Evolutionary conservation across 805 yeast species (phyloP), one percentile per base, ranked within the genome.

Genomic region (Wickerhamiella kazuoi): DNA sequence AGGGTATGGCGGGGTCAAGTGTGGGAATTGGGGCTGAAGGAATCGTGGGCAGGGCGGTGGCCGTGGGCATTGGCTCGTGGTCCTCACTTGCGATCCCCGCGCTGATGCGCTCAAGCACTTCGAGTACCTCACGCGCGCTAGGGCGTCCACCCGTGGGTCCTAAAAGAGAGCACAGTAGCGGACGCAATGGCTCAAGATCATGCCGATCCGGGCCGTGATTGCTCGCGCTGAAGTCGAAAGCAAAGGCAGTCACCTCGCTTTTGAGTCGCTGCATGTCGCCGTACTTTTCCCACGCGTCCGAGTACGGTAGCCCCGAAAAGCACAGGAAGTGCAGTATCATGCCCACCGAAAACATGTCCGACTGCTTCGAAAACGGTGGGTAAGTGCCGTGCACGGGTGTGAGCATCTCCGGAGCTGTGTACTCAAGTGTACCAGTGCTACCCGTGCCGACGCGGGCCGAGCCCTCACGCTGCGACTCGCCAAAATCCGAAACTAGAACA

Each of bases 401-500:
- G 48, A 82, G 65, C 9, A 80, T 63, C 48, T 83, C 94, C 0
- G 95, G 95, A 0, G 94, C 94, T 17, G 83, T 75, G 49, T 74
- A 84, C 50, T 83, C 95, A 6, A 83, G 51, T 0, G 95, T 84
- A 0, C 95, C 95, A 0, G 95, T 84, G 33, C 75, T 71, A 0
- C 95, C 95, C 4, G 84, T 75, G 1, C 86, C 75, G 8, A 66
- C 64, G 36, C 84, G 61, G 32, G 54, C 57, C 19, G 68, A 72
- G 13, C 87, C 83, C 39, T 76, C 76, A 45, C 79, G 63, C 46
- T 79, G 80, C 5, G 90, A 80, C 55, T 84, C 95, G 3, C 95
- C 95, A 55, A 84, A 79, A 59, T 84, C 95, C 34, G 93, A 76
- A 11, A 84, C 86, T 13, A 82, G 63, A 2, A 81, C 71, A n/a